Evolutionary conservation across 805 yeast species (phyloP).

Genomic region (Candida anglica): DNA sequence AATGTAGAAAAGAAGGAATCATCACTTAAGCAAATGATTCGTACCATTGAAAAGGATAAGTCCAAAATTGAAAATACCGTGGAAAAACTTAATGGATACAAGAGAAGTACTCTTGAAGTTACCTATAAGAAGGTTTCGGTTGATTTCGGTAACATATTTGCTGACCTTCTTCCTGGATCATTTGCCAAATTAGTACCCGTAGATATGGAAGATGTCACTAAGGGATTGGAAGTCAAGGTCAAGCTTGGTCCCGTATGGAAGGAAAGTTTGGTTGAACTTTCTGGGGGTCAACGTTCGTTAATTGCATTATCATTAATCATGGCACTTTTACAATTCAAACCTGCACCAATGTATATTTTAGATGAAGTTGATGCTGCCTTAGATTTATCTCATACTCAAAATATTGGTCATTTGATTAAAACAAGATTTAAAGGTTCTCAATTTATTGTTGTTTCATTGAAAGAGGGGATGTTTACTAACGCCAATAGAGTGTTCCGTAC

Average conservation of each 20-base stretch:
- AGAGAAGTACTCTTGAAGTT: constrained; percentile 72
- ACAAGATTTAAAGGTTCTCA: constrained; percentile 94
- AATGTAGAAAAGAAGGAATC: constrained; percentile 85
- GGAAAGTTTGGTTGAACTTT: constrained; percentile 87
- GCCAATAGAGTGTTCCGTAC: constrained; percentile 94
- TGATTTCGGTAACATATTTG: constrained; percentile 88
- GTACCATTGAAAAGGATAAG: constrained; percentile 85
- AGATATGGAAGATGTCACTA: constrained; percentile 76
- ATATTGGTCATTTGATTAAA: constrained; percentile 93
- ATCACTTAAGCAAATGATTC: constrained; percentile 72
- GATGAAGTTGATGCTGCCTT: constrained; percentile 99
- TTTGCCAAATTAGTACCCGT: constrained; percentile 84
- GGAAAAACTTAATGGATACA: constrained; percentile 76
- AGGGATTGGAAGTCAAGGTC: constrained; percentile 88
- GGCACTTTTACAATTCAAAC: constrained; percentile 90
- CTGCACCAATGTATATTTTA: constrained; percentile 97
- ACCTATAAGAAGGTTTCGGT: constrained; percentile 84
- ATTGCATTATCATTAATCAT: constrained; percentile 88
- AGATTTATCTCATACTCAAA: constrained; percentile 95
- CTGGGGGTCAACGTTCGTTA: constrained; percentile 96
- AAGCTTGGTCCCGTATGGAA: constrained; percentile 93
- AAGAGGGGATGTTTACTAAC: constrained; percentile 97
- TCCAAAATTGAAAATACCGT: constrained; percentile 86
- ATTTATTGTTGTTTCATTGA: constrained; percentile 91
- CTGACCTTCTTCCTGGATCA: constrained; percentile 83